Base-by-base conservation (phyloP, 768 basidiomycete genomes). In the Psilocybe cubensis region DNA sequence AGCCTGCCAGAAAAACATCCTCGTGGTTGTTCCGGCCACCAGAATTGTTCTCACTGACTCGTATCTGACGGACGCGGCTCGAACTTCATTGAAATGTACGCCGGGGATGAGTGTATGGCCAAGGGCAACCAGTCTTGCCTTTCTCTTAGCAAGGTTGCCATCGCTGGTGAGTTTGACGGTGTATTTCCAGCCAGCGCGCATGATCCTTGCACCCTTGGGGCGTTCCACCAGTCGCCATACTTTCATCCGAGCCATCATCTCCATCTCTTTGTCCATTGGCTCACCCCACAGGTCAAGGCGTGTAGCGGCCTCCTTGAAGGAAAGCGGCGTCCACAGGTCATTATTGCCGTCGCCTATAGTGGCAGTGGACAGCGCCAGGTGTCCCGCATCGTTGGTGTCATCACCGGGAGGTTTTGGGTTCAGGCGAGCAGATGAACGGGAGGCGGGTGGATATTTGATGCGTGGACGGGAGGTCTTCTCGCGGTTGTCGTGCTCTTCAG, bases 31-130 rank as follows among this genome's bases (percentile, higher is more conserved):
- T 2, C 42, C 51, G 11, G 52, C 42, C 4, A 56, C 59, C 1
- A 57, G 12, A 4, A 41, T 41, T 4, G 43, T 23, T 1, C 56
- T 50, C 0, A 58, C 14, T 7, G 57, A 58, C 23, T 58, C 57
- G 8, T 43, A 21, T 3, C 51, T 31, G 7, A 29, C 31, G 1
- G 43, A 50, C 2, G 60, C 14, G 3, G 60, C 55, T 21, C 38
- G 53, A 3, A 33, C 43, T 41, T 61, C 24, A 3, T n/a, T 2
- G 18, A 48, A 57, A 10, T 61, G 25, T 1, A 58, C 42, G 2
- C 57, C 61, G 28, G 54, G 61, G 6, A 59, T 56, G 18, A 58
- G 52, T 6, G 56, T 40, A n/a, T 41, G 57, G 0, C 60, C 60
- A 40, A 54, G 28, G 1, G 52, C 57, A 4, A 62, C 54, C 12